These are phyloP conservation scores for Leptosphaerulina australis DNA, from an alignment of 2,329 filamentous ascomycete species.

Conservation along the genomic window DNA sequence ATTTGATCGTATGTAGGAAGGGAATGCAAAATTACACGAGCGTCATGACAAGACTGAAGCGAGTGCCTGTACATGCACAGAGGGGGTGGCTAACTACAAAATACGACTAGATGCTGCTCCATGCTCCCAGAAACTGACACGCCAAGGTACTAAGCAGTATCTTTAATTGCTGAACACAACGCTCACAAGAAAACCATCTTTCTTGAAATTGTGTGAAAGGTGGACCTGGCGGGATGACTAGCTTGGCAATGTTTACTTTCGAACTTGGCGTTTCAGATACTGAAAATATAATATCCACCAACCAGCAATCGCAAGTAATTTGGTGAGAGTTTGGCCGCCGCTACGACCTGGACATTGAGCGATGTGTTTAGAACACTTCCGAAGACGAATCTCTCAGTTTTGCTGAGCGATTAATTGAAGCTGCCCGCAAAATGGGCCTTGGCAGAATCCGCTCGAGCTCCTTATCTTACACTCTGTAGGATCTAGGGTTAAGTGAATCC, in stretches of 20 bases:
- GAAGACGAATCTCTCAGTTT: background rate
- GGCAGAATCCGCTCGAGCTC: background rate
- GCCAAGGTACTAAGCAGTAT: constrained; percentile 6
- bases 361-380: background rate
- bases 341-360: background rate
- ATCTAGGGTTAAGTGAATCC: background rate
- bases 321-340: background rate
- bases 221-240: constrained; percentile 44
- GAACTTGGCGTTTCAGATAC: constrained; percentile 14
- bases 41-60: constrained; percentile 1
- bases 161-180: constrained; percentile 8
- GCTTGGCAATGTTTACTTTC: constrained; percentile 10
- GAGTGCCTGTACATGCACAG: constrained; percentile 4
- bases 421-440: background rate
- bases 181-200: background rate
- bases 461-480: background rate
- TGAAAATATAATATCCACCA: background rate
- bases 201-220: constrained; percentile 20
- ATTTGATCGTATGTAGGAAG: background rate
- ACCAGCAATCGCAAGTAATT: background rate
- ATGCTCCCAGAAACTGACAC: background rate
- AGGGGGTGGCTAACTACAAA: background rate
- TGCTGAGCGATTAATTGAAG: background rate
- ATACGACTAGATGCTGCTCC: background rate
- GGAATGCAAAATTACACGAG: constrained; percentile 4